These are phyloP conservation scores for Mortierella sp. DNA, from an alignment of 371 early-diverging fungal genomes.

Conservation along the genomic window DNA sequence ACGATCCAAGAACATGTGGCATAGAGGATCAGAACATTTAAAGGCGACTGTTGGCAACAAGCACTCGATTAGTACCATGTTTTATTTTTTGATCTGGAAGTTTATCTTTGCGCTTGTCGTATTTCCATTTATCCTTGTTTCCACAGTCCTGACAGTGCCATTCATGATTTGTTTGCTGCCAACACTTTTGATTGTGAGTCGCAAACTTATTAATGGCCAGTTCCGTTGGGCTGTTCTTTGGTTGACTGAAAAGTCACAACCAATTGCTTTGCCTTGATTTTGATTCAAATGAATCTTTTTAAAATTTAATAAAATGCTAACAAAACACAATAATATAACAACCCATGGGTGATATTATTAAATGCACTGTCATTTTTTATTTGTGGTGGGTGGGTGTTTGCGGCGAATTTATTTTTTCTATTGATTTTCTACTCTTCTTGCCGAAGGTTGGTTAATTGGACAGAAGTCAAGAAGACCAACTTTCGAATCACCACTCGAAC, in stretches of 20 bases:
- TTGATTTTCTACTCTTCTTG: conserved; percentile 2
- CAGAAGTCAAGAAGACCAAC: conserved; percentile 1
- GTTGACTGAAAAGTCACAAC: conserved; percentile 34
- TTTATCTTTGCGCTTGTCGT: conserved; percentile 26
- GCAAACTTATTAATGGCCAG: conserved; percentile 30
- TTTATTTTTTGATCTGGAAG: conserved; percentile 46
- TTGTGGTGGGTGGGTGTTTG: background rate
- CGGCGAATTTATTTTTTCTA: background rate
- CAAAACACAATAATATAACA: background rate
- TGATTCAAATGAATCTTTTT: background rate
- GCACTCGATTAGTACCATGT: conserved; percentile 29
- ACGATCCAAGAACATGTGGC: conserved; percentile 27
- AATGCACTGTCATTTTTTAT: background rate
- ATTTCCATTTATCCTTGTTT: conserved; percentile 24
- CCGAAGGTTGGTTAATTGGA: conserved; percentile 26
- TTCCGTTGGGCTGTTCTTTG: conserved; percentile 49
- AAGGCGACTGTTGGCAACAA: conserved; percentile 15
- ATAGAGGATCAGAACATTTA: conserved; percentile 18
- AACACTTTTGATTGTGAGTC: conserved; percentile 23
- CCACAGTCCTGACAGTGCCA: conserved; percentile 28
- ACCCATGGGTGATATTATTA: too few relatives aligned
- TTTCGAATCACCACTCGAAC: conserved; percentile 30
- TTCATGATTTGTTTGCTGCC: conserved; percentile 49
- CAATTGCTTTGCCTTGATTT: conserved; percentile 36
- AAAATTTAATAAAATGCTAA: background rate